Evolutionary conservation across 192 early-diverging fungal species (phyloP), one percentile per base, ranked within the genome.

Genomic region (Linnemannia schmuckeri): DNA sequence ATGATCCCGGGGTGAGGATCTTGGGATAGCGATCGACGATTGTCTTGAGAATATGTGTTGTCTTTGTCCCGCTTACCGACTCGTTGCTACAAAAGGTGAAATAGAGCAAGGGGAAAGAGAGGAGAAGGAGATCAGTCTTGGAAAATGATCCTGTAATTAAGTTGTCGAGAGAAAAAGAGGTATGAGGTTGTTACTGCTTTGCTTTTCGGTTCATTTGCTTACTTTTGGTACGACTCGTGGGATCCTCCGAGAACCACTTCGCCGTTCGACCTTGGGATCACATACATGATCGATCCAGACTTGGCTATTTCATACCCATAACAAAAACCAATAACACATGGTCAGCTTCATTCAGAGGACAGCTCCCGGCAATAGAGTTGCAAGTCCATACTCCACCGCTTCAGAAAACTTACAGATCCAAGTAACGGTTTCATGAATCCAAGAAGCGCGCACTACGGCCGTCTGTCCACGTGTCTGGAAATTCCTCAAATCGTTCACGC

Each of bases 251-350:
- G 78, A 52, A 97, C 88, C 42, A 96, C 95, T 49, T 92, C 91
- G 17, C 95, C 96, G 80, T 95, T 92, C 20, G 91, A 90, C 20
- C 96, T 91, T 6, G 96, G 97, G 74, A 98, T 98, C n/a, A 97
- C 92, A 87, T 98, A 98, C 54, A 94, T 92, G 57, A 93, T 86
- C 41, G 72, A 24, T 37, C 90, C 81, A n/a, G 73, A 79, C 22
- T 74, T 82, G 82, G 83, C 47, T 79, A 76, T 37, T 17, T 2
- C 17, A 40, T 41, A 38, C 15, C 17, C 24, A 41, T 0, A 37
- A 79, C 44, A 24, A n/a, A 33, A 15, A 37, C 30, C 17, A 30
- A 69, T 61, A 75, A 63, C 24, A 85, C 24, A 47, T 6, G 30
- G 37, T 42, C 49, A 57, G 40, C 40, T 12, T 57, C 49, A 33